Base-by-base conservation (phyloP, 2,329 filamentous ascomycete species). In the Aspergillus alliaceus region DNA sequence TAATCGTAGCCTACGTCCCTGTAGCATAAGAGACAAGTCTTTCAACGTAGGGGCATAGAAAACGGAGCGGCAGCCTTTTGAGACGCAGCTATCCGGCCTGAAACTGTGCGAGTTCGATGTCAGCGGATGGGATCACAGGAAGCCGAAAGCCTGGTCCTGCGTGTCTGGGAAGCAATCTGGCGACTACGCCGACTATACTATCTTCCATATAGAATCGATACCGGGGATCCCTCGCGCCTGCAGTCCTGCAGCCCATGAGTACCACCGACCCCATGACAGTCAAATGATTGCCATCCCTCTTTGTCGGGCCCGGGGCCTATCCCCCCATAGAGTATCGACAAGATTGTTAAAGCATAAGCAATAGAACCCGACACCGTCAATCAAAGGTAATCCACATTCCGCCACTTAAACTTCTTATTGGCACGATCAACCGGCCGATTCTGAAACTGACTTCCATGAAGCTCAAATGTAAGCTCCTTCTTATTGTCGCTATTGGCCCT, bases 381-480 rank as follows among this genome's bases (percentile, higher is more conserved):
- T 89, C 79, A 96, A 14, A 96, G 73, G 62, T 90, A 86, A 49
- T 86, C 82, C 61, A 92, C 80, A 67, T 90, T 91, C 71, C 93
- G 92, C 70, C 85, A 82, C 76, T 95, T 96, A 76, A 96, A 96
- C 77, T 96, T 98, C 77, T 86, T 91, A 67, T 90, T 96, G 49
- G 92, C 91, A 22, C 95, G 81, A 71, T 98, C 93, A 15, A 89
- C 86, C 2, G 93, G 87, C 11, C 92, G 83, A 63, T 88, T 86
- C 80, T 91, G 86, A 69, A 98, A 93, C 70, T 96, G 91, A 66
- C 91, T 89, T 2, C 95, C 95, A 62, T 93, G 84, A 1, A 98
- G 79, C 72, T 98, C 93, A 66, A 97, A 95, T 0, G 87, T 82
- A 67, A 97, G 80, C 18, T 78, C 77, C 59, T 77, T 79, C 20